phyloP scores from a whole-genome alignment of 805 yeast species.

The Kluyveromyces dobzhanskii region DNA sequence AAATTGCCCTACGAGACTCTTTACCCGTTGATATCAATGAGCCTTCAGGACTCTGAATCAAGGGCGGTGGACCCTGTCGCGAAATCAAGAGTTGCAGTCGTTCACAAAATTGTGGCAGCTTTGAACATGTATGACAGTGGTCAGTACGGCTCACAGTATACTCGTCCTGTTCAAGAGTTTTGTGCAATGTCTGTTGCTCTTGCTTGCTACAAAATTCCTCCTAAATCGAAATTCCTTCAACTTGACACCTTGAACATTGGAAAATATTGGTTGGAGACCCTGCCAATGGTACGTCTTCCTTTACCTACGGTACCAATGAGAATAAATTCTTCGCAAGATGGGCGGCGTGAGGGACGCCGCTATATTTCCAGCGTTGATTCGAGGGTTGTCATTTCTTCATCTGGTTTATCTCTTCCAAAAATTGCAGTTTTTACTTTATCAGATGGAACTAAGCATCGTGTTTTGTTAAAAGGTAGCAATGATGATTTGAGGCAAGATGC shows the following conservation, averaged over 20 bases:
- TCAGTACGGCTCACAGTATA: conserved; percentile 22
- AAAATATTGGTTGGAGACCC: conserved; percentile 46
- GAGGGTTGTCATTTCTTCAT: conserved; percentile 51
- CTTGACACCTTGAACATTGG: conserved; percentile 34
- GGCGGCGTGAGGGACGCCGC: conserved; percentile 41
- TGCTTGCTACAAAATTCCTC: conserved; percentile 36
- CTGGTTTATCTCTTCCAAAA: conserved; percentile 87
- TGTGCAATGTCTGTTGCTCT: conserved; percentile 43
- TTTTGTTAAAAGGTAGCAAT: conserved; percentile 73
- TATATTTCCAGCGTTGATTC: conserved; percentile 38
- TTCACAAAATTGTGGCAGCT: conserved; percentile 38
- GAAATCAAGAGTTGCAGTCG: conserved; percentile 43
- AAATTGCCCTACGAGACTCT: conserved; percentile 69
- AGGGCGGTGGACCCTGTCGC: conserved; percentile 31
- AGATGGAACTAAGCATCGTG: conserved; percentile 49
- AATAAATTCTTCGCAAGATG: conserved; percentile 34
- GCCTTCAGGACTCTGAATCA: conserved; percentile 34
- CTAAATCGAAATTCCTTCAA: conserved; percentile 14
- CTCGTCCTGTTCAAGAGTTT: conserved; percentile 41
- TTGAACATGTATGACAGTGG: conserved; percentile 26
- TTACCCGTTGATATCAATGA: conserved; percentile 52
- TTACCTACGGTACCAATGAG: conserved; percentile 52
- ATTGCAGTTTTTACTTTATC: conserved; percentile 48
- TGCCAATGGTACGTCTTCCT: conserved; percentile 46
- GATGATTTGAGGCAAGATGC: conserved; percentile 95